These are phyloP conservation scores for Lycium barbarum DNA, from an alignment of 257 asterid species.

Conservation along the genomic window DNA sequence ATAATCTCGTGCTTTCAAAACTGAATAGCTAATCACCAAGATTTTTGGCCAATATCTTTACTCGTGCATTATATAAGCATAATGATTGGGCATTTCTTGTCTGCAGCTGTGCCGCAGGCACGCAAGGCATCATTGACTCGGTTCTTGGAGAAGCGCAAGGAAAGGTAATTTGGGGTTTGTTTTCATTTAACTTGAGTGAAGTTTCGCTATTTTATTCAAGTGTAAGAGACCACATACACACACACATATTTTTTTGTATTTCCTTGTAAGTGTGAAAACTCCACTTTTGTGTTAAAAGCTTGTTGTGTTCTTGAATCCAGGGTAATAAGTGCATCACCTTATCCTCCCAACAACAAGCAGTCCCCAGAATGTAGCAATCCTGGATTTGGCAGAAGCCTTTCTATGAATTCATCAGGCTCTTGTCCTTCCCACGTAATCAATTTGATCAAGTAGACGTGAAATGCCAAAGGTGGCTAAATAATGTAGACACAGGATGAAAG, in stretches of 20 bases:
- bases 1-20: conserved; percentile 21
- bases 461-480: conserved; percentile 34
- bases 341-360: conserved; percentile 42
- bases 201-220: neutral
- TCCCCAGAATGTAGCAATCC: conserved; percentile 52
- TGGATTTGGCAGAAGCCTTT: conserved; percentile 49
- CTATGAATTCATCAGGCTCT: conserved; percentile 56
- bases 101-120: conserved; percentile 85
- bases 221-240: neutral
- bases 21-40: neutral
- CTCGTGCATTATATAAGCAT: neutral
- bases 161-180: conserved; percentile 55
- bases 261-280: neutral
- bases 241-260: neutral
- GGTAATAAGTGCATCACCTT: conserved; percentile 61
- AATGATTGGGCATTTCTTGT: conserved; percentile 16
- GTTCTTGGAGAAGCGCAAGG: conserved; percentile 93
- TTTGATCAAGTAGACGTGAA: conserved; percentile 32
- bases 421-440: conserved; percentile 50
- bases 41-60: neutral
- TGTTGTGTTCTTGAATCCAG: conserved; percentile 42
- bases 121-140: conserved; percentile 89
- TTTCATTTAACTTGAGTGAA: neutral
- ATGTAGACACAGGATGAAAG: conserved; percentile 36
- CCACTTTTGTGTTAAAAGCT: neutral